These are phyloP conservation scores for Backusella morwellensis DNA, from an alignment of 192 early-diverging fungal genomes.

Conservation along the genomic window DNA sequence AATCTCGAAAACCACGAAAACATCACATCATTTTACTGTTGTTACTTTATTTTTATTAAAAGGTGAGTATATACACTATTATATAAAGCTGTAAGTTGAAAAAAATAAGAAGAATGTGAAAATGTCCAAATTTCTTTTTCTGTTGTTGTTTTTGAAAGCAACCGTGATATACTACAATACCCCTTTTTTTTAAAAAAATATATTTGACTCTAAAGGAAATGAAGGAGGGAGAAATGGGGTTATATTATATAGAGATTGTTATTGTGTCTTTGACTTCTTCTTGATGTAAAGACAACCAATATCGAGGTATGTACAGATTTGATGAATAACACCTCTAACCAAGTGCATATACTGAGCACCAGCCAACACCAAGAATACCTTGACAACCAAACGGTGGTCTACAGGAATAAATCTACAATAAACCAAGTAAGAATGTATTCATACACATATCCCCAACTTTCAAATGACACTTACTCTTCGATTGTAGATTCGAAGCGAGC, in stretches of 20 bases:
- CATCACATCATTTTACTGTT: too few relatives aligned
- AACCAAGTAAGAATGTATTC: constrained; percentile 8
- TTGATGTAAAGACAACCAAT: constrained; percentile 83
- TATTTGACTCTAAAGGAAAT: neutral
- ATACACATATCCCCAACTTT: neutral
- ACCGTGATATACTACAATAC: too few relatives aligned
- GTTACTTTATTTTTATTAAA: too few relatives aligned
- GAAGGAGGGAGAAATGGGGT: neutral
- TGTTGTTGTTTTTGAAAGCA: too few relatives aligned
- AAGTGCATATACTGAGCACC: constrained; percentile 63
- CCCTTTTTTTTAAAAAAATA: neutral
- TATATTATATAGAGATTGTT: neutral
- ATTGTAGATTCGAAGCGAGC: constrained; percentile 48
- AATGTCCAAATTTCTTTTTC: too few relatives aligned
- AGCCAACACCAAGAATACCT: constrained; percentile 5
- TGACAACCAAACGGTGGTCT: constrained; percentile 20
- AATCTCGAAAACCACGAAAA: too few relatives aligned
- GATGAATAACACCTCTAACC: constrained; percentile 65
- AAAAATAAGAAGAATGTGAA: too few relatives aligned
- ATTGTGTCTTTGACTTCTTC: constrained; percentile 45
- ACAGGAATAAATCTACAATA: constrained; percentile 25
- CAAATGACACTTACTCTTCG: constrained; percentile 35
- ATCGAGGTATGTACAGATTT: constrained; percentile 73
- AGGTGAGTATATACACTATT: too few relatives aligned
- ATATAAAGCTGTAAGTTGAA: too few relatives aligned